These are phyloP conservation scores for Fusarium sp. DNA, from an alignment of 2,329 filamentous ascomycete genomes.

Conservation along the genomic window DNA sequence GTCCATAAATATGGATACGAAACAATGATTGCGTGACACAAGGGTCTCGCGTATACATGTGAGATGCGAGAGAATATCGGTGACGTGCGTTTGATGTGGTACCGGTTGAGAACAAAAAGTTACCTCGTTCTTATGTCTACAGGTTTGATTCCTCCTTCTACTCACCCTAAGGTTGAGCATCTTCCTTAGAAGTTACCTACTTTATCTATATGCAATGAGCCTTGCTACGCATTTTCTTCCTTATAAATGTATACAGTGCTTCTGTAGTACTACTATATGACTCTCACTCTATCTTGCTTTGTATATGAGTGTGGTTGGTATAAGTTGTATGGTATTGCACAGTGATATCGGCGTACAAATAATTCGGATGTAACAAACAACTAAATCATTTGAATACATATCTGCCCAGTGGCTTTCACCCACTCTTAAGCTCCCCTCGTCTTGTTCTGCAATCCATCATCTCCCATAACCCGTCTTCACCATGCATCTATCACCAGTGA, in stretches of 20 bases:
- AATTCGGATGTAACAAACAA: conserved; percentile 6
- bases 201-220: neutral
- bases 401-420: neutral
- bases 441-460: neutral
- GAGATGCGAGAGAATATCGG: neutral
- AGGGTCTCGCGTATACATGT: neutral
- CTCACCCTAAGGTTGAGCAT: neutral
- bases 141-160: neutral
- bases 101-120: neutral
- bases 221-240: neutral
- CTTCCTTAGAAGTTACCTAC: too few relatives aligned
- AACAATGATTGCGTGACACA: neutral
- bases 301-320: neutral
- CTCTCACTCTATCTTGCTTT: neutral
- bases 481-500: conserved; percentile 34
- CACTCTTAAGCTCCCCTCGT: neutral
- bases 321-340: neutral
- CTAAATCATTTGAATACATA: neutral
- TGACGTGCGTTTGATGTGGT: neutral
- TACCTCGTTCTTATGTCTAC: neutral
- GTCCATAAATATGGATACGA: too few relatives aligned
- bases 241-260: conserved; percentile 24
- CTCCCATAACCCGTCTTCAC: neutral
- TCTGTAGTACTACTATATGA: neutral
- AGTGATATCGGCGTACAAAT: conserved; percentile 1